Conservation (phyloP, 1,284 basidiomycete genomes). For the Hortiboletus rubellus region DNA sequence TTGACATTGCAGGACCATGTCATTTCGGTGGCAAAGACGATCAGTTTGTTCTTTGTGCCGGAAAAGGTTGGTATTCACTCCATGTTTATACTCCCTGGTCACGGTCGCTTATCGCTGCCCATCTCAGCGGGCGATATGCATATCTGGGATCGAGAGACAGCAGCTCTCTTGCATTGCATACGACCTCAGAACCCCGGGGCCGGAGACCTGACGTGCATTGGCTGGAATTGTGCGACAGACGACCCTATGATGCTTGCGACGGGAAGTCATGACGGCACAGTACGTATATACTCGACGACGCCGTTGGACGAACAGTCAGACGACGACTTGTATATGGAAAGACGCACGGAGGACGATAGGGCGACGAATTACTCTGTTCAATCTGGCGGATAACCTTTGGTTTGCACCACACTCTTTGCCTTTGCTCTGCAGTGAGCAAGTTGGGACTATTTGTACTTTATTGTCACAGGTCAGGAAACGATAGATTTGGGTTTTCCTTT, state of each 20-base stretch:
- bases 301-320: constrained; percentile 24
- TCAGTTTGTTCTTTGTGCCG: constrained; percentile 72
- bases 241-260: constrained; percentile 79
- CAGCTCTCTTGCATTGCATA: constrained; percentile 62
- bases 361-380: constrained; percentile 29
- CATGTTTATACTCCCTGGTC: not conserved
- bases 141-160: constrained; percentile 82
- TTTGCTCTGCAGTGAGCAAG: not conserved
- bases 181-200: constrained; percentile 48
- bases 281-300: constrained; percentile 64
- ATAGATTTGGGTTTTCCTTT: constrained; percentile 1
- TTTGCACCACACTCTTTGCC: constrained; percentile 2
- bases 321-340: constrained; percentile 28
- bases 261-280: constrained; percentile 71
- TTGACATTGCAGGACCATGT: constrained; percentile 77
- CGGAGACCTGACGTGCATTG: constrained; percentile 73
- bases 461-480: constrained; percentile 5
- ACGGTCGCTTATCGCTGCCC: constrained; percentile 4
- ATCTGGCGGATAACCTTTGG: constrained; percentile 27
- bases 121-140: constrained; percentile 72
- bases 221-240: constrained; percentile 68
- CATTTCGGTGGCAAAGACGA: constrained; percentile 78
- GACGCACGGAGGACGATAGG: constrained; percentile 29
- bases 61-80: constrained; percentile 54
- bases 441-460: constrained; percentile 18